A percentile compares a stretch with the other conserved stretches of the same genome.
phyloP scores from a whole-genome alignment of 441 rosid species.

The Erysimum cheiri region DNA sequence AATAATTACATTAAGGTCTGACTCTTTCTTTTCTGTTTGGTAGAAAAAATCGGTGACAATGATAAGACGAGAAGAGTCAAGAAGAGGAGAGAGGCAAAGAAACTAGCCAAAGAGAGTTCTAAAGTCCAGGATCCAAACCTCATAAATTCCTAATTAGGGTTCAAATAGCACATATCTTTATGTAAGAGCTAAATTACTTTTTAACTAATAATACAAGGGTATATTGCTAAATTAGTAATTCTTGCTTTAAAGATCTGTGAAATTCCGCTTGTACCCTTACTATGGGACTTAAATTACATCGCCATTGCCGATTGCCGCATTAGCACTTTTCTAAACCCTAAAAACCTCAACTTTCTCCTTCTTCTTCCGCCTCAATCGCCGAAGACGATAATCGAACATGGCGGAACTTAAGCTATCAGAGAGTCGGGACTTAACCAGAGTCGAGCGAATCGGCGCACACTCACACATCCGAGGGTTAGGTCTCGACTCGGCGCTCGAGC shows the following conservation, averaged over 20 bases:
- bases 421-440: constrained; percentile 79
- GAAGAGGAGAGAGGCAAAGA: constrained; percentile 64
- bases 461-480: constrained; percentile 92
- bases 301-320: neutral
- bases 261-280: neutral
- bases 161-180: neutral
- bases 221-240: constrained; percentile 13
- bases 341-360: constrained; percentile 16
- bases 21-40: constrained; percentile 24
- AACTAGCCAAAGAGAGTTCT: constrained; percentile 47
- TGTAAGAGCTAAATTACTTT: neutral
- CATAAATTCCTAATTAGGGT: neutral
- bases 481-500: constrained; percentile 80
- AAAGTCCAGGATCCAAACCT: neutral
- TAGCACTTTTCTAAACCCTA: constrained; percentile 31
- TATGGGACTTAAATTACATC: neutral
- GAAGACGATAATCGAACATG: constrained; percentile 46
- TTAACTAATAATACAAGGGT: constrained; percentile 23
- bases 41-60: constrained; percentile 32
- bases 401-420: constrained; percentile 81
- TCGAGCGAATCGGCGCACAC: constrained; percentile 91
- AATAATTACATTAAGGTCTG: constrained; percentile 4
- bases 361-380: constrained; percentile 24
- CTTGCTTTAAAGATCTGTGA: neutral
- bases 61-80: constrained; percentile 50